Percentiles rank a stretch among this genome's conserved stretches.
phyloP scores from a whole-genome alignment of 176 grass and related monocot genomes.

The Otatea glauca region DNA sequence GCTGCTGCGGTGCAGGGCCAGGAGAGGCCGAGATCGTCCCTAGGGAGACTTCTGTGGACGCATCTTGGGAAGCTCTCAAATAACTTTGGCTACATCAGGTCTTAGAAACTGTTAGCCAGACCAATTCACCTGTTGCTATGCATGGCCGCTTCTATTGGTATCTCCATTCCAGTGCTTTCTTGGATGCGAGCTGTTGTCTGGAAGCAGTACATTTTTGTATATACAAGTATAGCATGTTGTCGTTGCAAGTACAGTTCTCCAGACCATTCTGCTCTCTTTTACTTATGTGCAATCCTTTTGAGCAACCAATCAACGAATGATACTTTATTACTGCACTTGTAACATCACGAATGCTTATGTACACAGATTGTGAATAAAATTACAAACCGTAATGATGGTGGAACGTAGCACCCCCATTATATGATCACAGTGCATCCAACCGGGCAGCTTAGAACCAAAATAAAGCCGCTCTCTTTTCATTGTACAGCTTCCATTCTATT shows the following conservation, averaged over 20 bases:
- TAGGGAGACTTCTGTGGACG: conserved; percentile 54
- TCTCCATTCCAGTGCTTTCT: neutral
- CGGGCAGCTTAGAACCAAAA: conserved; percentile 50
- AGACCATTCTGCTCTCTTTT: neutral
- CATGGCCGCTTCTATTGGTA: neutral
- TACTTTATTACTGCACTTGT: conserved; percentile 37
- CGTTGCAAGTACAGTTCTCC: conserved; percentile 34
- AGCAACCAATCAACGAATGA: conserved; percentile 41
- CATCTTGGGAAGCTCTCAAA: conserved; percentile 60
- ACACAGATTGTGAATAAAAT: conserved; percentile 52
- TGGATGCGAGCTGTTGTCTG: neutral
- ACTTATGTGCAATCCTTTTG: conserved; percentile 25
- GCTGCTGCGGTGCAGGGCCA: conserved; percentile 3
- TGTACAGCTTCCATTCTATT: conserved; percentile 36
- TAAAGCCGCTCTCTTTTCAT: conserved; percentile 26
- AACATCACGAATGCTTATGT: conserved; percentile 49
- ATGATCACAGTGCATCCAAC: conserved; percentile 24
- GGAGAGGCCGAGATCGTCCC: conserved; percentile 41
- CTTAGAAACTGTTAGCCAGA: conserved; percentile 24
- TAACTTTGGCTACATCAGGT: conserved; percentile 45
- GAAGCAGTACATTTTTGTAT: conserved; percentile 41
- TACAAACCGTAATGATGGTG: conserved; percentile 24
- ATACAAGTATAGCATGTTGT: conserved; percentile 35
- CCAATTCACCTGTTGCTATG: conserved; percentile 15
- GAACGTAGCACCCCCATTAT: neutral